Percentiles rank a stretch among this genome's conserved stretches.
phyloP scores from a whole-genome alignment of 208 protist genomes.

The Leishmania martiniquensis region DNA sequence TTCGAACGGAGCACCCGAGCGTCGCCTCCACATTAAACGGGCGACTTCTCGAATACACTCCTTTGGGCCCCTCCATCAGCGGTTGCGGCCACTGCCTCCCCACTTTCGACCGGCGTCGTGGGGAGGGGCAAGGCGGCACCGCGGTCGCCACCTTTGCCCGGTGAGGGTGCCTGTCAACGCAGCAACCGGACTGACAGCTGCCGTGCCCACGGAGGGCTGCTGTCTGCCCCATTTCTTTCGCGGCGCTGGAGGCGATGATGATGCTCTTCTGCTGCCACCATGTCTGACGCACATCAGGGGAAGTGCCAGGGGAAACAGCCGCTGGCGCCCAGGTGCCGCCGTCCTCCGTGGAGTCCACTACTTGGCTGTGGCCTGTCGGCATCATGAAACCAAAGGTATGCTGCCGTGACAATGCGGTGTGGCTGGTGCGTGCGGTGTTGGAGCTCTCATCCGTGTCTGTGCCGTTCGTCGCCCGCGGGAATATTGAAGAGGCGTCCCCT shows the following conservation, averaged over 20 bases:
- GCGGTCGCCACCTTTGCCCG: background rate
- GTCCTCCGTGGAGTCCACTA: background rate
- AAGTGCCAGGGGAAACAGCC: too few species aligned
- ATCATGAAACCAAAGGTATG: background rate
- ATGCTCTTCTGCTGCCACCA: background rate
- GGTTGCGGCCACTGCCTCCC: constrained; percentile 6
- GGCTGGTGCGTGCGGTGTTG: background rate
- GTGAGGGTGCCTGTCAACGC: background rate
- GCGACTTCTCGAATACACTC: background rate
- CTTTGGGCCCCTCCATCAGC: constrained; percentile 1
- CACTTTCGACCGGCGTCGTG: background rate
- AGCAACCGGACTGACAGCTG: too few species aligned
- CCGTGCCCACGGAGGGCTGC: background rate
- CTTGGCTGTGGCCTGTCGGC: background rate
- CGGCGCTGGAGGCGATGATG: background rate
- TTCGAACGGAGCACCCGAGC: background rate
- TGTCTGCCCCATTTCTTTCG: too few species aligned
- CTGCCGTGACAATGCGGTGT: background rate
- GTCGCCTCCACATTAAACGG: background rate
- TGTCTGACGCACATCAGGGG: background rate
- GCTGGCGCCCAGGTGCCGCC: background rate
- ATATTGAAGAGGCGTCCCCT: background rate
- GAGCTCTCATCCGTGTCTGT: background rate
- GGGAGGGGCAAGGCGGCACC: background rate
- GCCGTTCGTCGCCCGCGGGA: background rate